Percentiles rank a stretch among this genome's conserved stretches.
Evolutionary conservation across 139 green algal species (phyloP).

Genomic region (Picochlorum sp.): DNA sequence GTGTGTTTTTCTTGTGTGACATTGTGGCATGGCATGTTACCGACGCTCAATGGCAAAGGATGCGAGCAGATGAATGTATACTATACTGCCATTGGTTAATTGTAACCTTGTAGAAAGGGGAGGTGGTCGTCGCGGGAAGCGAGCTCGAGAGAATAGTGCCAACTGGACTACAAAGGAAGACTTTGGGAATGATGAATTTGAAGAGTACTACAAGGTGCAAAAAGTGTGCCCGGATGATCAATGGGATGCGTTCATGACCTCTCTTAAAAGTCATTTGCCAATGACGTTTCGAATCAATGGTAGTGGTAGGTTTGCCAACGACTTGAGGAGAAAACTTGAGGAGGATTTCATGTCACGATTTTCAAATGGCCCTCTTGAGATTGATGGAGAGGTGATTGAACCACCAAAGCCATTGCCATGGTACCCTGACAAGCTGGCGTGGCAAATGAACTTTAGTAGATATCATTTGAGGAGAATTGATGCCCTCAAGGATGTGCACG

Average conservation of each 20-base stretch:
- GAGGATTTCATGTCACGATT: slow-evolving; percentile 63
- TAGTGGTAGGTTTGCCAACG: slow-evolving; percentile 64
- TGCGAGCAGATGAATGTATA: too few relatives aligned
- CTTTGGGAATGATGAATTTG: slow-evolving; percentile 29
- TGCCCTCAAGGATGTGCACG: slow-evolving; percentile 61
- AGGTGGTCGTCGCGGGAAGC: too few relatives aligned
- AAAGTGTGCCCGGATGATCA: slow-evolving; percentile 42
- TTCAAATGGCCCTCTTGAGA: slow-evolving; percentile 12
- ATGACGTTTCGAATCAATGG: slow-evolving; percentile 98
- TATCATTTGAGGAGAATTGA: slow-evolving; percentile 67
- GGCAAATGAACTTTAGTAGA: slow-evolving; percentile 82
- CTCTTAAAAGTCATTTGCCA: slow-evolving; percentile 69
- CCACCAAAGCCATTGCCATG: slow-evolving; percentile 70
- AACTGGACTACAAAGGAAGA: neutral
- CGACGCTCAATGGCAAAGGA: too few relatives aligned
- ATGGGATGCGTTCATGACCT: slow-evolving; percentile 79
- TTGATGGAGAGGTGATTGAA: slow-evolving; percentile 48
- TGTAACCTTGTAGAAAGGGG: too few relatives aligned
- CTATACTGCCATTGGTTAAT: too few relatives aligned
- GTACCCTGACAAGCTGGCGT: slow-evolving; percentile 91
- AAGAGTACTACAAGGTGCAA: slow-evolving; percentile 65
- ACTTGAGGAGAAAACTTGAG: slow-evolving; percentile 62
- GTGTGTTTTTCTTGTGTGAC: too few relatives aligned
- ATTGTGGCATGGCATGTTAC: too few relatives aligned
- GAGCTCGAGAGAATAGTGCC: neutral